Percentiles rank a stretch among this genome's conserved stretches.
phyloP scores from a whole-genome alignment of 2,329 filamentous ascomycete species.

The Xylariaceae sp. region DNA sequence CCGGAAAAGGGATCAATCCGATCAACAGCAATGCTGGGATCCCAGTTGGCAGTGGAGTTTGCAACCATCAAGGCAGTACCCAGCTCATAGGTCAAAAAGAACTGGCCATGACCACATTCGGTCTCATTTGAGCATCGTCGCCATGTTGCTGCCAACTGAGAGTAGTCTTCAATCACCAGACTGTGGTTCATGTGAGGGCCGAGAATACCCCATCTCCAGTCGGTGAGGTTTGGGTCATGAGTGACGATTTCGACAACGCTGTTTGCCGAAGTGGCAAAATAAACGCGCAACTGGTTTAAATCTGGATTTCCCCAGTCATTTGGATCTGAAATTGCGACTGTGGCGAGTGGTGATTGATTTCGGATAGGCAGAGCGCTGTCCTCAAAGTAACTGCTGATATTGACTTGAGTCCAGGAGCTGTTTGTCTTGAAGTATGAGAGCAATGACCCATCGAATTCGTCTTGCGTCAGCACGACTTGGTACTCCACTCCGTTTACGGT shows the following conservation, averaged over 20 bases:
- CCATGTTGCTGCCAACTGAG: constrained; percentile 4
- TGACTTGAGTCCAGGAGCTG: background rate
- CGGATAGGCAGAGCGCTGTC: constrained; percentile 1
- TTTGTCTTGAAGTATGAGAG: background rate
- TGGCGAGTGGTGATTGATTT: background rate
- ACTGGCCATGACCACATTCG: background rate
- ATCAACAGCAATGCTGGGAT: background rate
- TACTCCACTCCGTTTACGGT: background rate
- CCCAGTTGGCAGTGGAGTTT: constrained; percentile 3
- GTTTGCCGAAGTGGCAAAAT: background rate
- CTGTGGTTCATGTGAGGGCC: constrained; percentile 3
- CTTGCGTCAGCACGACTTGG: constrained; percentile 1
- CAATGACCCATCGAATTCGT: background rate
- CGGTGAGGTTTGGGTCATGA: background rate
- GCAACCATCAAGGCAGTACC: background rate
- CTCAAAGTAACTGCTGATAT: constrained; percentile 1
- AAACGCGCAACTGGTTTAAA: constrained; percentile 2
- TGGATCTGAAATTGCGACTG: background rate
- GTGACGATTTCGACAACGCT: background rate
- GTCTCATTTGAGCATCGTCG: constrained; percentile 1
- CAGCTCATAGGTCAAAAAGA: background rate
- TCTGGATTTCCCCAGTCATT: background rate
- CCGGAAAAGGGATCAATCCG: background rate
- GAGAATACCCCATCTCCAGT: constrained; percentile 2
- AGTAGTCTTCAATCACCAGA: background rate